Evolutionary conservation across 345 rosid genomes (phyloP).

Genomic region (Lumnitzera littorea): DNA sequence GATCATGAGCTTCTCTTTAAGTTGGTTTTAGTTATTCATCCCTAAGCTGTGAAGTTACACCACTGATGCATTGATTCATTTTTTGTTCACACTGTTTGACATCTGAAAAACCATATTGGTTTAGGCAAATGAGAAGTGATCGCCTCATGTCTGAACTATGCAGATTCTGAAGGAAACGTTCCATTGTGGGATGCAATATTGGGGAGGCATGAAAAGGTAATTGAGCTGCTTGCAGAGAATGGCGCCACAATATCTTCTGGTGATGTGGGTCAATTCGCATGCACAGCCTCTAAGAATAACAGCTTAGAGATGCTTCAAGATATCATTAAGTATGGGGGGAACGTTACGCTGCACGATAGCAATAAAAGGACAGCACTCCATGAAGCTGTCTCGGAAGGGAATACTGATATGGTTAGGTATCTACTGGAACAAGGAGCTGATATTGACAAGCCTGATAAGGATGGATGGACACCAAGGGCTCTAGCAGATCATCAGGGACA

Average conservation of each 20-base stretch:
- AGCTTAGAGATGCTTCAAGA: conserved; percentile 47
- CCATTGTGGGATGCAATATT: conserved; percentile 84
- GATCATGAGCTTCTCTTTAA: no score
- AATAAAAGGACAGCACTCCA: conserved; percentile 65
- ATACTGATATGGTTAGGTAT: conserved; percentile 51
- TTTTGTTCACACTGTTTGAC: no score
- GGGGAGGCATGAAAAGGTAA: conserved; percentile 42
- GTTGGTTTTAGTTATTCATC: no score
- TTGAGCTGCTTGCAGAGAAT: conserved; percentile 48
- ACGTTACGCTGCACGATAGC: conserved; percentile 35
- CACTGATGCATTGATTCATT: no score
- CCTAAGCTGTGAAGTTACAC: no score
- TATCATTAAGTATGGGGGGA: conserved; percentile 47
- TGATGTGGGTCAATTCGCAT: conserved; percentile 45
- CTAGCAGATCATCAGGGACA: conserved; percentile 79
- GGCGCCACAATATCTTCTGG: conserved; percentile 51
- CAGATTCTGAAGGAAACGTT: conserved; percentile 79
- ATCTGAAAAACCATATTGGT: no score
- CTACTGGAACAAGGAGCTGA: conserved; percentile 58
- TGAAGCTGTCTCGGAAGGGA: conserved; percentile 59
- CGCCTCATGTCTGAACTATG: neutral
- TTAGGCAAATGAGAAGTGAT: no score
- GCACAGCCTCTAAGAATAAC: conserved; percentile 51
- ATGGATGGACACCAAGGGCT: conserved; percentile 72
- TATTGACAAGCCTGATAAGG: conserved; percentile 42